These are phyloP conservation scores for Olyra latifolia DNA, from an alignment of 176 grass and related monocot genomes.

Conservation along the genomic window DNA sequence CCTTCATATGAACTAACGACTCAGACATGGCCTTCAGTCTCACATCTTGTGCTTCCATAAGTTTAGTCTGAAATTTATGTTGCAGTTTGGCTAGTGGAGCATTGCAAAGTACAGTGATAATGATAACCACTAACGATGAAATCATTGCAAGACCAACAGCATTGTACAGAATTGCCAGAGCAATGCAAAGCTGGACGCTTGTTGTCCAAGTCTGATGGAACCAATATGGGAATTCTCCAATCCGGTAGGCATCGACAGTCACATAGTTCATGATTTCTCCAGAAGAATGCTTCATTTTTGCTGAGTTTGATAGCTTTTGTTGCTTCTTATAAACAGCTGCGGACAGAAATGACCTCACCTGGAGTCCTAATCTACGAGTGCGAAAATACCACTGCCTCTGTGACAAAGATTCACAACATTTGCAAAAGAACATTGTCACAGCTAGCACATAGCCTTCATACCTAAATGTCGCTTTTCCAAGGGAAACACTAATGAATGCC, in stretches of 20 bases:
- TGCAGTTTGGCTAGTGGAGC: slow-evolving; percentile 87
- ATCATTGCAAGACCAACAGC: slow-evolving; percentile 66
- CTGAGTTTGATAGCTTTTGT: slow-evolving; percentile 64
- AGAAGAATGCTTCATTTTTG: slow-evolving; percentile 75
- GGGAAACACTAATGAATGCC: slow-evolving; percentile 74
- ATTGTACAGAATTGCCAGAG: slow-evolving; percentile 75
- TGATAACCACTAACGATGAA: slow-evolving; percentile 63
- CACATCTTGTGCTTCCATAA: slow-evolving; percentile 89
- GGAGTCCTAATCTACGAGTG: slow-evolving; percentile 73
- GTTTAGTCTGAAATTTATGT: slow-evolving; percentile 73
- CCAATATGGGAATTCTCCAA: slow-evolving; percentile 92
- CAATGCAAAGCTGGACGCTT: slow-evolving; percentile 70
- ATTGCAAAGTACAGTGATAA: slow-evolving; percentile 76
- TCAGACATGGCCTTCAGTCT: slow-evolving; percentile 88
- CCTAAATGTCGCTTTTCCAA: slow-evolving; percentile 61
- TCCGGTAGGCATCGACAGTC: slow-evolving; percentile 80
- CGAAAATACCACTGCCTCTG: slow-evolving; percentile 94
- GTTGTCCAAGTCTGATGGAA: slow-evolving; percentile 97
- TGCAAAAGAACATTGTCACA: slow-evolving; percentile 57
- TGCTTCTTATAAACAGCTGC: slow-evolving; percentile 87
- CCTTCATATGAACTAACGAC: slow-evolving; percentile 79
- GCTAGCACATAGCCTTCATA: slow-evolving; percentile 73
- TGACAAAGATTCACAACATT: slow-evolving; percentile 79
- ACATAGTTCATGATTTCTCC: slow-evolving; percentile 97
- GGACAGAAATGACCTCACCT: slow-evolving; percentile 73